Evolutionary conservation across 169 alveolate genomes (phyloP).

Genomic region (Eimeria zaria): DNA sequence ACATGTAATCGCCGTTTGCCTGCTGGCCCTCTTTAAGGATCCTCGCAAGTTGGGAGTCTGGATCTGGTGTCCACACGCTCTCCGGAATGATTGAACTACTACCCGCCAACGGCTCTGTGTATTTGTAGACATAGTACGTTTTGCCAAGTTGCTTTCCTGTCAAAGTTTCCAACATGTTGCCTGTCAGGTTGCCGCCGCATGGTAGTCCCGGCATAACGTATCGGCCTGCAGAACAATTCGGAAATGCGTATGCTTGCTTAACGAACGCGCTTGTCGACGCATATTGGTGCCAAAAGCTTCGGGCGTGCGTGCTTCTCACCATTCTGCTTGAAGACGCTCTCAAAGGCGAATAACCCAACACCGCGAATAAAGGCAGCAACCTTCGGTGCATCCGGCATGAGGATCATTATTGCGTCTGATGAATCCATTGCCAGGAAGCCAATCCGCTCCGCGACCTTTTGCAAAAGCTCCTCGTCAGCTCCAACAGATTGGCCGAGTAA

Average conservation of each 20-base stretch:
- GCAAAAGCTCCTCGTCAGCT: not conserved
- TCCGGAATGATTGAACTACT: constrained; percentile 4
- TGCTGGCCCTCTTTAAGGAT: not conserved
- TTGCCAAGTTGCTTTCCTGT: constrained; percentile 47
- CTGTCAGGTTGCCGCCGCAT: constrained; percentile 70
- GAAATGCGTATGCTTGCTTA: not conserved
- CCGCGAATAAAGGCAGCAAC: constrained; percentile 45
- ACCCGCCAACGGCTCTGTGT: not conserved
- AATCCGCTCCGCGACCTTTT: constrained; percentile 1
- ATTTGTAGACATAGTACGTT: constrained; percentile 31
- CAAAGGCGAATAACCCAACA: constrained; percentile 39
- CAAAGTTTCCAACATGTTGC: constrained; percentile 51
- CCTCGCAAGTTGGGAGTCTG: constrained; percentile 34
- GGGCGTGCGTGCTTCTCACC: not conserved
- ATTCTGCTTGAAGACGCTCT: constrained; percentile 45
- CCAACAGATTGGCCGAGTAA: constrained; percentile 7
- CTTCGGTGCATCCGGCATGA: constrained; percentile 36
- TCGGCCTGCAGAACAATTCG: constrained; percentile 10
- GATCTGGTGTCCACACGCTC: constrained; percentile 40
- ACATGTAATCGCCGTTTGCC: constrained; percentile 5
- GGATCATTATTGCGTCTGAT: constrained; percentile 38
- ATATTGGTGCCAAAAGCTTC: not conserved
- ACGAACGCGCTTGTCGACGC: not conserved
- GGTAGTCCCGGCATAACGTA: constrained; percentile 75
- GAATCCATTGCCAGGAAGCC: constrained; percentile 14